These are phyloP conservation scores for Colletotrichum eleusines DNA, from an alignment of 2,329 filamentous ascomycete genomes.

Conservation along the genomic window DNA sequence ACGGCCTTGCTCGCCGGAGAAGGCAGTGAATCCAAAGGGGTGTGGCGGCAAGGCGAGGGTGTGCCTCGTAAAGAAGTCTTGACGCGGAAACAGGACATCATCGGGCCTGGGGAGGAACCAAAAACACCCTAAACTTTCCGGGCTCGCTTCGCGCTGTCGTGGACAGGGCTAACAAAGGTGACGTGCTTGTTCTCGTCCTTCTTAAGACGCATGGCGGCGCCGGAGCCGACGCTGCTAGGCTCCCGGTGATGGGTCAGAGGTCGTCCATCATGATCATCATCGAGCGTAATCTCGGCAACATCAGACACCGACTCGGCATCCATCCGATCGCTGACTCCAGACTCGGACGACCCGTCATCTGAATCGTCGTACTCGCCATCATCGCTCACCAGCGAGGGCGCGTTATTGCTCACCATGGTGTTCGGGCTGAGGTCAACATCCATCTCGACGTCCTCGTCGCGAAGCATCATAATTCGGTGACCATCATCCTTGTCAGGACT, in stretches of 20 bases:
- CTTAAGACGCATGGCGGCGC: constrained; percentile 60
- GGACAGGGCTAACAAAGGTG: constrained; percentile 65
- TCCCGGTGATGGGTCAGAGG: constrained; percentile 59
- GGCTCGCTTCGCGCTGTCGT: constrained; percentile 52
- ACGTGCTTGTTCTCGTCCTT: constrained; percentile 69
- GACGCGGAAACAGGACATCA: constrained; percentile 11
- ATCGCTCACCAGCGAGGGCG: constrained; percentile 83
- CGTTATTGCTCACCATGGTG: constrained; percentile 79
- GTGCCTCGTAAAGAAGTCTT: constrained; percentile 22
- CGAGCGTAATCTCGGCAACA: constrained; percentile 71
- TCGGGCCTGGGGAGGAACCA: constrained; percentile 2
- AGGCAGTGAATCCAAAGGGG: constrained; percentile 40
- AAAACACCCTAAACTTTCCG: constrained; percentile 38
- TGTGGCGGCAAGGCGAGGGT: constrained; percentile 26
- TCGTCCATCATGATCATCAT: constrained; percentile 65
- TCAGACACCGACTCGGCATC: constrained; percentile 72
- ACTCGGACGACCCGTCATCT: constrained; percentile 71
- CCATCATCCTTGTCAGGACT: constrained; percentile 44
- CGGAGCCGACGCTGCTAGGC: constrained; percentile 49
- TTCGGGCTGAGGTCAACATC: constrained; percentile 76
- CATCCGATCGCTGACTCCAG: constrained; percentile 67
- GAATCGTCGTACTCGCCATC: constrained; percentile 83
- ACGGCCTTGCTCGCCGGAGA: constrained; percentile 40
- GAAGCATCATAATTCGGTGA: constrained; percentile 51
- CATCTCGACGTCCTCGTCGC: constrained; percentile 65